Percentiles rank a stretch among this genome's conserved stretches.
These are phyloP conservation scores for Diaporthe ilicicola DNA, from an alignment of 2,329 filamentous ascomycete genomes.

Conservation along the genomic window DNA sequence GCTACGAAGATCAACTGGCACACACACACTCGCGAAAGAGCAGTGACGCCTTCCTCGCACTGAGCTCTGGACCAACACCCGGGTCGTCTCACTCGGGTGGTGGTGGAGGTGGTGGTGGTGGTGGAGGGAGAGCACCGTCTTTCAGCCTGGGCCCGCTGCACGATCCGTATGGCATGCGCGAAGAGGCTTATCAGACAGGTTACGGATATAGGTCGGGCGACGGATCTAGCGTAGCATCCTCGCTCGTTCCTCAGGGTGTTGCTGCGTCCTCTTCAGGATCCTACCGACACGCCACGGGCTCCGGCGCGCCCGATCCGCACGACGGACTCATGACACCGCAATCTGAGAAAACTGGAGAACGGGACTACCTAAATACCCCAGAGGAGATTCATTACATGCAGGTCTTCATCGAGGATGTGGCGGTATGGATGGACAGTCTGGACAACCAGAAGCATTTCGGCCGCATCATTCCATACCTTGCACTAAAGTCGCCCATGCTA, in stretches of 20 bases:
- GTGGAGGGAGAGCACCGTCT: conserved; percentile 27
- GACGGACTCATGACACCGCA: conserved; percentile 51
- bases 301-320: conserved; percentile 47
- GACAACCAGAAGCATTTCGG: conserved; percentile 89
- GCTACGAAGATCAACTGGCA: conserved; percentile 29
- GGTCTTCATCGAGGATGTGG: conserved; percentile 89
- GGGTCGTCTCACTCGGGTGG: conserved; percentile 37
- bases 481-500: conserved; percentile 85
- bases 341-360: conserved; percentile 51
- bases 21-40: conserved; percentile 26
- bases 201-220: conserved; percentile 47
- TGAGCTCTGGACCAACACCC: conserved; percentile 34
- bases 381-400: conserved; percentile 92
- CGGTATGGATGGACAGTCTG: conserved; percentile 93
- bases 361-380: conserved; percentile 74
- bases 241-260: conserved; percentile 46
- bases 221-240: conserved; percentile 49
- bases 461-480: conserved; percentile 81
- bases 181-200: conserved; percentile 37
- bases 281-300: conserved; percentile 33
- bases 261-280: conserved; percentile 42
- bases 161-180: conserved; percentile 36
- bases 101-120: no score
- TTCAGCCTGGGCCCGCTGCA: conserved; percentile 33
- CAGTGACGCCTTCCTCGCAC: conserved; percentile 24